Evolutionary conservation across 257 asterid species (phyloP).

Genomic region (Lycium barbarum): DNA sequence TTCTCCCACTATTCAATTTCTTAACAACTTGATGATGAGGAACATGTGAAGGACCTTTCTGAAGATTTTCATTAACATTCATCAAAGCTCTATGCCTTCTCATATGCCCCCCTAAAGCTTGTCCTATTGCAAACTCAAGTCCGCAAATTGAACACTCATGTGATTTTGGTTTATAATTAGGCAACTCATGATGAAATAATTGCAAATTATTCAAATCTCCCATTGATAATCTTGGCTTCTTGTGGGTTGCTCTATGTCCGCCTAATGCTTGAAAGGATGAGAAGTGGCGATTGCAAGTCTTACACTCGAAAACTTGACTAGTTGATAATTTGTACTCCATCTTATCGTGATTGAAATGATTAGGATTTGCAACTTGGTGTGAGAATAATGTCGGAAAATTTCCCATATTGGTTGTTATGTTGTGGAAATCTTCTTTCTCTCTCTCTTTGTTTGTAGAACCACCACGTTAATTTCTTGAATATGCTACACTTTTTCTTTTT

Average conservation of each 20-base stretch:
- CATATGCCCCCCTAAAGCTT: too few relatives aligned
- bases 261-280: slow-evolving; percentile 56
- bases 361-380: too few relatives aligned
- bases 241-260: slow-evolving; percentile 57
- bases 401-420: slow-evolving; percentile 40
- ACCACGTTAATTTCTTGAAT: slow-evolving; percentile 22
- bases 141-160: slow-evolving; percentile 57
- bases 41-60: neutral
- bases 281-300: slow-evolving; percentile 47
- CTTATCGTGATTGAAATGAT: neutral
- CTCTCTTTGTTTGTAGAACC: slow-evolving; percentile 35
- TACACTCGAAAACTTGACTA: slow-evolving; percentile 51
- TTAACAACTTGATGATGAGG: too few relatives aligned
- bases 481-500: too few relatives aligned
- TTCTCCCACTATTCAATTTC: slow-evolving; percentile 34
- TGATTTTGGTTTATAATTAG: slow-evolving; percentile 31
- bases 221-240: slow-evolving; percentile 38
- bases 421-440: slow-evolving; percentile 31
- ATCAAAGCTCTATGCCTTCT: slow-evolving; percentile 38
- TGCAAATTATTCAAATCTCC: neutral
- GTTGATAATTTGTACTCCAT: neutral
- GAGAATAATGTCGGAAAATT: slow-evolving; percentile 45
- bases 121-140: slow-evolving; percentile 45
- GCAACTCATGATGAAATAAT: neutral
- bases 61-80: too few relatives aligned